phyloP scores from a whole-genome alignment of 768 basidiomycete genomes.

The Daedalea quercina region DNA sequence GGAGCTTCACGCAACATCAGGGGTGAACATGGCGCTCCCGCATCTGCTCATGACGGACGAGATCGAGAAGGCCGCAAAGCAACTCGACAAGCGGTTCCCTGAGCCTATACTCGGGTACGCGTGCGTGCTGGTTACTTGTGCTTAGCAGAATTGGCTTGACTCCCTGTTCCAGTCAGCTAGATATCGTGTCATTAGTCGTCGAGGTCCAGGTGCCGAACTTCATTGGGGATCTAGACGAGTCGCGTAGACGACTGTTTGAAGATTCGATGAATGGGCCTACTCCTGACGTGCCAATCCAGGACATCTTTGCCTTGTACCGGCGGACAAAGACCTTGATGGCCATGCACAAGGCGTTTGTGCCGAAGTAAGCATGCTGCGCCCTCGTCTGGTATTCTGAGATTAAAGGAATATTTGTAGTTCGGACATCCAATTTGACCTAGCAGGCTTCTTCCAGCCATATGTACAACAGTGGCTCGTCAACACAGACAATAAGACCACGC shows the following conservation, averaged over 20 bases:
- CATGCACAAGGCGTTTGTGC: conserved; percentile 81
- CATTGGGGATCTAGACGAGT: conserved; percentile 57
- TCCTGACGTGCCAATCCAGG: conserved; percentile 83
- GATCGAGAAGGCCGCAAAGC: conserved; percentile 79
- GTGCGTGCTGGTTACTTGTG: conserved; percentile 17
- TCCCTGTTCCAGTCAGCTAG: conserved; percentile 44
- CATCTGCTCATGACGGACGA: conserved; percentile 82
- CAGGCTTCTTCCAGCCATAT: conserved; percentile 80
- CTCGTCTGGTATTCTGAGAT: neutral
- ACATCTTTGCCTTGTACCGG: conserved; percentile 83
- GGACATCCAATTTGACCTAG: conserved; percentile 59
- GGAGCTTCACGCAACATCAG: conserved; percentile 60
- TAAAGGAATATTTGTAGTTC: conserved; percentile 30
- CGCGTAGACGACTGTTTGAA: conserved; percentile 70
- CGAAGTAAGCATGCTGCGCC: conserved; percentile 46
- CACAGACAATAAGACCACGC: conserved; percentile 82
- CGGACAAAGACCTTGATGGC: conserved; percentile 64
- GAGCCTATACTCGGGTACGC: conserved; percentile 72
- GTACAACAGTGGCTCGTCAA: conserved; percentile 85
- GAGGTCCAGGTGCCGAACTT: conserved; percentile 62
- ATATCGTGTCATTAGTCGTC: conserved; percentile 71
- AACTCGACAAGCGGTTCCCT: conserved; percentile 81
- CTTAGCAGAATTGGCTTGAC: neutral
- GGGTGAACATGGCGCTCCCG: conserved; percentile 77
- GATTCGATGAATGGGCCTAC: conserved; percentile 83